Evolutionary conservation across 208 protist genomes (phyloP), one percentile per base, ranked within the genome.

Genomic region (Trypanosoma congolense): DNA sequence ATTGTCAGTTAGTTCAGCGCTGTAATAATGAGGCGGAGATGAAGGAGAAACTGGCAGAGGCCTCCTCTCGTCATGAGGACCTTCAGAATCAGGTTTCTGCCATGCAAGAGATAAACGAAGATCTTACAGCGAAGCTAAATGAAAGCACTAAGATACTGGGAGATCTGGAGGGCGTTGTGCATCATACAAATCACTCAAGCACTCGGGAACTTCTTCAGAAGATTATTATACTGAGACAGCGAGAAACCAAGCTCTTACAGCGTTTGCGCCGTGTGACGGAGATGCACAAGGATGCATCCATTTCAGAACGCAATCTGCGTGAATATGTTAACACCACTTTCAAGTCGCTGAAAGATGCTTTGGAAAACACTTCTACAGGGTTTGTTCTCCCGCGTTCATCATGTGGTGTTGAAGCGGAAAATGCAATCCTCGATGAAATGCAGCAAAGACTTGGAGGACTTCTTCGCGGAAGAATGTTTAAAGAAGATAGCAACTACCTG

Each of bases 311-410:
- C 45, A 59, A 44, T 30, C 45, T 87, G 47, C 66, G 70, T 29
- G 45, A 54, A 6, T 73, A 78, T 38, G 73, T 90, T 38, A 66
- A 83, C 26, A 73, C 62, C 12, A 82, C 75, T 0, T 73, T 95
- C 12, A 59, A 72, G 33, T 68, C 70, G 18, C 75, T 95, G 35
- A 80, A 79, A 22, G 83, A 81, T 25, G 68, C 72, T 21, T 70
- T 95, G 18, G 70, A 80, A 22, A 73, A 81, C 19, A 42, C 58
- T 30, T 75, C 82, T 33, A 77, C 57, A 14, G 82, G 82, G 12
- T 83, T 83, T 59, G 84, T 95, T 46, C 69, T 95, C 2, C 83
- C 83, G 16, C 77, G 82, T 16, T 87, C 82, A 22, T 67, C 77
- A 0, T 59, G 54, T 3, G 55, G 41, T 45, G 70, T 70, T 45